Base-by-base conservation (phyloP, 208 protist genomes). In the Leishmania lainsoni region DNA sequence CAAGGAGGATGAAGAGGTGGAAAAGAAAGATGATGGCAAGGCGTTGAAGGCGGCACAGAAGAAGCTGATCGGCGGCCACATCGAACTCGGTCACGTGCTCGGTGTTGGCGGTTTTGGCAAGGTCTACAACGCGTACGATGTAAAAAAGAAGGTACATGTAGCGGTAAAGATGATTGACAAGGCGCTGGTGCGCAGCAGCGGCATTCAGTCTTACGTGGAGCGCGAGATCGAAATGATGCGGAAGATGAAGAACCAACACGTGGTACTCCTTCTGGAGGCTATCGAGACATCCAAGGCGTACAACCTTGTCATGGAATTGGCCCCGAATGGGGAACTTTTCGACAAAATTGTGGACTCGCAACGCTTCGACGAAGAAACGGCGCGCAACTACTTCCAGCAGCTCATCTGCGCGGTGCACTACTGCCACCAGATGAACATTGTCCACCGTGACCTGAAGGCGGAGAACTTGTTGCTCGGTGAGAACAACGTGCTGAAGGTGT, bases 281-380 rank as follows among this genome's bases (percentile, higher is more conserved):
- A 97, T 99, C 51, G 98, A 99, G 86, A 99, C 92, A 48, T 92
- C 98, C 39, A 98, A 94, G 63, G 98, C 98, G 65, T 98, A 99
- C 58, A 99, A 98, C 59, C 83, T 99, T 48, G 98, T 99, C 17
- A 99, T 99, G 92, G 99, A 99, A 89, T 98, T 98, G 70, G 91
- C 99, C n/a, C 93, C 99, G 32, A 97, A 99, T 74, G 99, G 99
- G 73, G 91, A 99, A 79, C 99, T 99, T n/a, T 99, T 99, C 85
- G 99, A 99, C 82, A 95, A 99, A 69, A 99, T 99, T 85, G 92
- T 95, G 20, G 89, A 97, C 74, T 94, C 87, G 16, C 75, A 95
- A 72, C 92, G 93, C 58, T 95, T 98, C 79, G 92, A 95, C 76
- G 92, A 96, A 76, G 78, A 83, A 42, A 95, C 88, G 49, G 92